These are phyloP conservation scores for Yamadazyma aaseri DNA, from an alignment of 1,139 yeast species.

Conservation along the genomic window DNA sequence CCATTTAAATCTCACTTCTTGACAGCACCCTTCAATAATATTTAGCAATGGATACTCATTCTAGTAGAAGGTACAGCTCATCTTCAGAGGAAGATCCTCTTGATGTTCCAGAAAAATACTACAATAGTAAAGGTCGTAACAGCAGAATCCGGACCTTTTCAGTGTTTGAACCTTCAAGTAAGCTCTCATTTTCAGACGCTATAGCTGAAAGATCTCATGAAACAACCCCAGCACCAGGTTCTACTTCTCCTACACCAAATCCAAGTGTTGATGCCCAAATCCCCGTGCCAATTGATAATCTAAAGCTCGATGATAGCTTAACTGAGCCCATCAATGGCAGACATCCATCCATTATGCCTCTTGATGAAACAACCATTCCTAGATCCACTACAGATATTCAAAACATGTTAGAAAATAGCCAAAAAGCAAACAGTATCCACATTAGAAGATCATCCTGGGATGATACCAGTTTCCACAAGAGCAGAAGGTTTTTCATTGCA, in stretches of 20 bases:
- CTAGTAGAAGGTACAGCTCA: constrained; percentile 19
- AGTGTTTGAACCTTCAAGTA: constrained; percentile 28
- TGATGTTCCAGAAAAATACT: constrained; percentile 66
- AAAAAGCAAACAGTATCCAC: constrained; percentile 14
- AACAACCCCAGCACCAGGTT: constrained; percentile 10
- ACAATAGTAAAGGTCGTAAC: constrained; percentile 35
- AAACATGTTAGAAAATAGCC: constrained; percentile 4
- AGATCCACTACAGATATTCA: constrained; percentile 16
- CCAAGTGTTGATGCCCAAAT: constrained; percentile 6
- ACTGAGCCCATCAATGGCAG: constrained; percentile 8
- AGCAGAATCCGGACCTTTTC: constrained; percentile 55
- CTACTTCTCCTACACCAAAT: constrained; percentile 13
- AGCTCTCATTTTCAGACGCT: constrained; percentile 6
- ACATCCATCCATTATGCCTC: constrained; percentile 36
- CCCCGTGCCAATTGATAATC: not conserved
- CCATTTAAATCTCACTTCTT: no score
- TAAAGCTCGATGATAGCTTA: not conserved
- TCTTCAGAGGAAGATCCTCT: constrained; percentile 57
- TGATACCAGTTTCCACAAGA: constrained; percentile 38
- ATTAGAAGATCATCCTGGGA: constrained; percentile 68
- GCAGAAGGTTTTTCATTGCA: constrained; percentile 64
- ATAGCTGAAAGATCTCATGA: constrained; percentile 16
- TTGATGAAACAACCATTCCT: constrained; percentile 21
- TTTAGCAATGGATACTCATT: not conserved
- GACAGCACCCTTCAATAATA: no score